Conservation (phyloP, 176 grass and related monocot genomes). For the Zea luxurians region DNA sequence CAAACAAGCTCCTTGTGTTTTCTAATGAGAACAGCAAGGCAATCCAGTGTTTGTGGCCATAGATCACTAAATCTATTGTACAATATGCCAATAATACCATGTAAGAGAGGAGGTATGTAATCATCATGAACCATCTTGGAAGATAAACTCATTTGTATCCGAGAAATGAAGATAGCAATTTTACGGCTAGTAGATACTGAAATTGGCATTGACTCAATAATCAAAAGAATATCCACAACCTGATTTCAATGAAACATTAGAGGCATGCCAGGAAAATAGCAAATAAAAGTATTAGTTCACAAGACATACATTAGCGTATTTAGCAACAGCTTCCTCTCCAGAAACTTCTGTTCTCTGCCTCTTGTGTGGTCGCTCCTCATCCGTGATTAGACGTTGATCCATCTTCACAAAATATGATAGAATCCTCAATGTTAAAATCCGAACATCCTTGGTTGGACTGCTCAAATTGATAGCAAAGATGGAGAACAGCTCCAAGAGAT, state of each 20-base stretch:
- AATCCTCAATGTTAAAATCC: slow-evolving; percentile 79
- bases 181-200: slow-evolving; percentile 75
- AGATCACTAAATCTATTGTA: slow-evolving; percentile 84
- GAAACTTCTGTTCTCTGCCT: slow-evolving; percentile 71
- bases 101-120: slow-evolving; percentile 76
- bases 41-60: slow-evolving; percentile 71
- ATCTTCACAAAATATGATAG: slow-evolving; percentile 62
- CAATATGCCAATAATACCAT: slow-evolving; percentile 80
- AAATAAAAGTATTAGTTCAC: slow-evolving; percentile 29
- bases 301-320: slow-evolving; percentile 68
- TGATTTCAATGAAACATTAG: slow-evolving; percentile 47
- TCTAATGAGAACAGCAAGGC: slow-evolving; percentile 65
- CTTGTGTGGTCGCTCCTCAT: slow-evolving; percentile 63
- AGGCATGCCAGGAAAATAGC: slow-evolving; percentile 32
- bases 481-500: slow-evolving; percentile 46
- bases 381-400: slow-evolving; percentile 43
- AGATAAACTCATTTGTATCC: slow-evolving; percentile 72
- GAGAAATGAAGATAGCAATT: slow-evolving; percentile 62
- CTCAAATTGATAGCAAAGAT: slow-evolving; percentile 71
- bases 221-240: slow-evolving; percentile 73
- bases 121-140: slow-evolving; percentile 58
- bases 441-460: slow-evolving; percentile 65
- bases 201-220: slow-evolving; percentile 70
- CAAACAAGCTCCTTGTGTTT: slow-evolving; percentile 77
- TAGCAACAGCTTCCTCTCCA: slow-evolving; percentile 44